These are phyloP conservation scores for Panus rudis DNA, from an alignment of 768 basidiomycete genomes.

Conservation along the genomic window DNA sequence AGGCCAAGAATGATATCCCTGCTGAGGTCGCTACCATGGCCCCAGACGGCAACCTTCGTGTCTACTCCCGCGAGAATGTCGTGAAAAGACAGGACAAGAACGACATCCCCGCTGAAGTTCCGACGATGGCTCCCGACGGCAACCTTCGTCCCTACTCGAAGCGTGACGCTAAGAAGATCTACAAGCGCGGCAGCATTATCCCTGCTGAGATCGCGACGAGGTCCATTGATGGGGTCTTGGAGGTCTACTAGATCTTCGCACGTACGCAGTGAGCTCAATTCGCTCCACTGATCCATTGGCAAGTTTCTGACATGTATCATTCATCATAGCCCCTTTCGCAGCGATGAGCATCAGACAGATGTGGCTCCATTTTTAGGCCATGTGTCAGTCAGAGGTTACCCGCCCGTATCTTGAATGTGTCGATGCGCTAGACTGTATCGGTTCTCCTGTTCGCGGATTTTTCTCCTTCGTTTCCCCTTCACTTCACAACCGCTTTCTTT, in stretches of 20 bases:
- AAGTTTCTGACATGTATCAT: neutral
- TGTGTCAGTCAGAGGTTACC: too few species aligned
- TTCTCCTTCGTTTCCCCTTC: constrained; percentile 3
- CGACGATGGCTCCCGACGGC: constrained; percentile 26
- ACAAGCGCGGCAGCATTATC: constrained; percentile 11
- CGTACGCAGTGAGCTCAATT: neutral
- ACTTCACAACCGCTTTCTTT: constrained; percentile 2
- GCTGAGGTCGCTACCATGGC: constrained; percentile 30
- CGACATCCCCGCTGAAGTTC: constrained; percentile 24
- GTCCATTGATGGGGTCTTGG: constrained; percentile 7
- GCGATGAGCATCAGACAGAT: too few species aligned
- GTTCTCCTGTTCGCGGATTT: neutral
- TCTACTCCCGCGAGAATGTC: constrained; percentile 12
- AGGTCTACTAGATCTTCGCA: neutral
- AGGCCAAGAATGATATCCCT: constrained; percentile 22
- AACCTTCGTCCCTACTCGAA: constrained; percentile 21
- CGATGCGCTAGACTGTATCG: too few species aligned
- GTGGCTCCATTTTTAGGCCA: too few species aligned
- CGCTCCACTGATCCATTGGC: neutral
- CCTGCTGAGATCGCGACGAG: constrained; percentile 11
- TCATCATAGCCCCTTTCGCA: too few species aligned
- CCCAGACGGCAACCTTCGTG: constrained; percentile 25
- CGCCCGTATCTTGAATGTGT: too few species aligned
- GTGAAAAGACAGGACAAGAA: constrained; percentile 13
- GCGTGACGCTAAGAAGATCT: constrained; percentile 8